phyloP scores from a whole-genome alignment of 257 asterid species.

The Salvia miltiorrhiza region DNA sequence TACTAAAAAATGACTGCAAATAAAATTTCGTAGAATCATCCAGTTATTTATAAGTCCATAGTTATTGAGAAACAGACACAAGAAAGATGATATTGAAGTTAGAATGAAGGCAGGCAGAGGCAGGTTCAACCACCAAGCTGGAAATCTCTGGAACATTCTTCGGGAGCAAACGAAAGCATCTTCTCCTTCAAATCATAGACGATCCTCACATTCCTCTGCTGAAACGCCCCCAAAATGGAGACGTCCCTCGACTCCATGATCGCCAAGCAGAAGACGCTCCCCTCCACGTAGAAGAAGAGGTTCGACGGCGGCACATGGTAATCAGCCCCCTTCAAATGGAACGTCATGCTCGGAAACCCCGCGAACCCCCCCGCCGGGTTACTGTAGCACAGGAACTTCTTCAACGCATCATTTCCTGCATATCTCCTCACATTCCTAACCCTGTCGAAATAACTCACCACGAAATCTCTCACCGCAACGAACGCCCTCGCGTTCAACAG shows the following conservation, averaged over 20 bases:
- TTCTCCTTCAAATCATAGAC: neutral
- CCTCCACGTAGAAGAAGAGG: neutral
- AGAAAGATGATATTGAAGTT: too few relatives aligned
- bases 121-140: neutral
- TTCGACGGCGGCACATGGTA: neutral
- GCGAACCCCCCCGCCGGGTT: neutral
- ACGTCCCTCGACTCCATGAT: neutral
- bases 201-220: constrained; percentile 7
- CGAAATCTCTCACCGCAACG: too few relatives aligned
- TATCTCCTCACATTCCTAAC: neutral
- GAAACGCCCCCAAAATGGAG: neutral
- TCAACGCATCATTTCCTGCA: neutral
- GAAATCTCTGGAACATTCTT: neutral
- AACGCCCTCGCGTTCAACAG: neutral
- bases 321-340: neutral
- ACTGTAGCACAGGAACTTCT: neutral
- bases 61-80: too few relatives aligned
- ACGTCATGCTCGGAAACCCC: neutral
- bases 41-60: too few relatives aligned
- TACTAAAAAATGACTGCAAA: too few relatives aligned
- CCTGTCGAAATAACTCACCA: neutral
- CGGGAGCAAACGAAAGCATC: neutral
- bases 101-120: too few relatives aligned
- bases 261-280: neutral
- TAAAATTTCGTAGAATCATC: too few relatives aligned